Percentiles rank a stretch among this genome's conserved stretches.
These are phyloP conservation scores for Ottelia alismoides DNA, from an alignment of 106 monocot genomes.

Conservation along the genomic window DNA sequence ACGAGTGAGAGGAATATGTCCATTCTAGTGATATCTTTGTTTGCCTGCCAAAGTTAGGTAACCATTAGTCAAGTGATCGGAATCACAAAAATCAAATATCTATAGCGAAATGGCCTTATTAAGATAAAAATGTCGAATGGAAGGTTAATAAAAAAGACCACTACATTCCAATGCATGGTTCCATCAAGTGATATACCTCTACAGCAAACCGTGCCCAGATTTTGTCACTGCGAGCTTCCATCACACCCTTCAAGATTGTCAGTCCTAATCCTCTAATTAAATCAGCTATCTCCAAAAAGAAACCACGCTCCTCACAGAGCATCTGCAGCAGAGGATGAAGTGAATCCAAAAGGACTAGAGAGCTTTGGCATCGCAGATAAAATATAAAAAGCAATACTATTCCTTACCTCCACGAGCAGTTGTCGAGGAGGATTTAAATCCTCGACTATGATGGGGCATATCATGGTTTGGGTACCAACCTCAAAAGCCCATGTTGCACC, in stretches of 20 bases:
- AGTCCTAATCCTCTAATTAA: conserved; percentile 77
- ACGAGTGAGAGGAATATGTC: conserved; percentile 82
- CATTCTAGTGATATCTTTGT: conserved; percentile 86
- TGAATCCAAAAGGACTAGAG: too few relatives aligned
- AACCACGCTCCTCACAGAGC: conserved; percentile 84
- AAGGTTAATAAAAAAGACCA: background rate
- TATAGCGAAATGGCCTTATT: too few relatives aligned
- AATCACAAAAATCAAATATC: too few relatives aligned
- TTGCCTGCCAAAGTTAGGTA: conserved; percentile 53
- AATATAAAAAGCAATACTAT: too few relatives aligned
- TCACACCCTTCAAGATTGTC: conserved; percentile 91
- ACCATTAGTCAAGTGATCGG: too few relatives aligned
- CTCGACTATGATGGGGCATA: conserved; percentile 86
- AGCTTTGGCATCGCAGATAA: too few relatives aligned
- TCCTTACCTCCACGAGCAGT: conserved; percentile 88
- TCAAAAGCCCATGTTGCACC: conserved; percentile 80
- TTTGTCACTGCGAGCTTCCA: conserved; percentile 70
- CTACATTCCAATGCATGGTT: too few relatives aligned
- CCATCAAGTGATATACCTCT: conserved; percentile 41
- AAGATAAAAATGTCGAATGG: background rate
- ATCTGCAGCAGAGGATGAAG: conserved; percentile 31
- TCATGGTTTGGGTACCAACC: conserved; percentile 52
- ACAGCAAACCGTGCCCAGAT: conserved; percentile 93
- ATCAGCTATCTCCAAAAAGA: conserved; percentile 92
- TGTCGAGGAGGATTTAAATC: conserved; percentile 80